These are phyloP conservation scores for Pleurotus sapidus DNA, from an alignment of 768 basidiomycete species.

Conservation along the genomic window DNA sequence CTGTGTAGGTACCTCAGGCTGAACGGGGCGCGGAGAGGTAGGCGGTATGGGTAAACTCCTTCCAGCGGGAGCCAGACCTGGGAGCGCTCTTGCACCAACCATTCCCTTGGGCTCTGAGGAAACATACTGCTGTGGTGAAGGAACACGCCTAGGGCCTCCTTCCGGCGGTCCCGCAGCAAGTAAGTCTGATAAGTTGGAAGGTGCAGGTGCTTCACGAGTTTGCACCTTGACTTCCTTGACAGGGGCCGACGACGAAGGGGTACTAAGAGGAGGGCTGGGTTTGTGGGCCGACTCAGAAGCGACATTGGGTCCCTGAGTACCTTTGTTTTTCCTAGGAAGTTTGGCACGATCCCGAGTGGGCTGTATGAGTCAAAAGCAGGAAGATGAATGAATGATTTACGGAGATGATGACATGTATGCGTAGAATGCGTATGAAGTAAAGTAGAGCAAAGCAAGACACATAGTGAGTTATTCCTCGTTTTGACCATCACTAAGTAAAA, in stretches of 20 bases:
- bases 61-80: conserved; percentile 28
- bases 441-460: conserved; percentile 22
- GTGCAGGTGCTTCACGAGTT: not conserved
- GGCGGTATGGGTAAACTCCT: not conserved
- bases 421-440: conserved; percentile 24
- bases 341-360: conserved; percentile 73
- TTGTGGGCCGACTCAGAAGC: not conserved
- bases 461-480: conserved; percentile 46
- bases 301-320: conserved; percentile 1
- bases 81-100: conserved; percentile 39
- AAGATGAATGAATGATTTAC: conserved; percentile 18
- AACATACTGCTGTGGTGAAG: not conserved
- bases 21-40: not conserved
- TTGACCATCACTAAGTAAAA: conserved; percentile 57
- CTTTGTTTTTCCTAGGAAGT: conserved; percentile 56
- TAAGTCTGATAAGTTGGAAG: not conserved
- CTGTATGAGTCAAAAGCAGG: conserved; percentile 35
- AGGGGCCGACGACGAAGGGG: not conserved
- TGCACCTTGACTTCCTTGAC: not conserved
- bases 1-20: not conserved
- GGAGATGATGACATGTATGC: conserved; percentile 26
- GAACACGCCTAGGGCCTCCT: not conserved
- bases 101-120: conserved; percentile 19
- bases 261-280: not conserved
- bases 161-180: not conserved